Base-by-base conservation (phyloP, 306 rosid species). In the Cucurbita ficifolia region DNA sequence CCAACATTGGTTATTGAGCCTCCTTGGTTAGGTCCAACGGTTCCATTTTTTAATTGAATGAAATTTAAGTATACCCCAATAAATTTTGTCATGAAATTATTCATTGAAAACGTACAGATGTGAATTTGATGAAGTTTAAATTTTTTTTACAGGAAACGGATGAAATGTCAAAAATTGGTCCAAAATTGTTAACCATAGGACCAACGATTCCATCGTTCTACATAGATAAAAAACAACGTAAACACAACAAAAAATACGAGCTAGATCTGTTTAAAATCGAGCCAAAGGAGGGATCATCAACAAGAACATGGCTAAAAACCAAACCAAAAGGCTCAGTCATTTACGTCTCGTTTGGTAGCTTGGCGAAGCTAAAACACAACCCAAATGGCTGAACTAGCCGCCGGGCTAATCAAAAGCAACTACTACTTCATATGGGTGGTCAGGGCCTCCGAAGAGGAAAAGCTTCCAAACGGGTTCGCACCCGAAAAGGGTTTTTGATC, bases 281-380 rank as follows among this genome's bases (percentile, higher is more conserved):
- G 38, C 11, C 33, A 8, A 81, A 90, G 39, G 59, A 75, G 12
- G 74, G 80, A 10, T 40, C 63, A n/a, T 63, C 62, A 68, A 77
- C 17, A n/a, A 57, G 6, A 4, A 33, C 9, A 14, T 88, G 96
- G 93, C 80, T 87, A 43, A 19, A 69, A 22, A 19, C 58, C 43
- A 89, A 87, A 84, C 79, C 87, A 8, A 39, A 49, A 67, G 77
- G 24, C 2, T 85, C 96, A 0, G 87, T 85, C 9, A 75, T 85
- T 10, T 89, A 85, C 52, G 81, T 83, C 40, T 83, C 96, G 8
- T 89, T 85, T 59, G 91, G 96, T 0, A 89, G 91, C 81, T 77
- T 85, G 80, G 88, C 80, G 0, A 46, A 8, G 5, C 53, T 89
- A 0, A 81, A n/a, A 81, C 74, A 76, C n/a, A 59, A 46, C 72